Evolutionary conservation across 257 asterid genomes (phyloP).

Genomic region (Phtheirospermum japonicum): DNA sequence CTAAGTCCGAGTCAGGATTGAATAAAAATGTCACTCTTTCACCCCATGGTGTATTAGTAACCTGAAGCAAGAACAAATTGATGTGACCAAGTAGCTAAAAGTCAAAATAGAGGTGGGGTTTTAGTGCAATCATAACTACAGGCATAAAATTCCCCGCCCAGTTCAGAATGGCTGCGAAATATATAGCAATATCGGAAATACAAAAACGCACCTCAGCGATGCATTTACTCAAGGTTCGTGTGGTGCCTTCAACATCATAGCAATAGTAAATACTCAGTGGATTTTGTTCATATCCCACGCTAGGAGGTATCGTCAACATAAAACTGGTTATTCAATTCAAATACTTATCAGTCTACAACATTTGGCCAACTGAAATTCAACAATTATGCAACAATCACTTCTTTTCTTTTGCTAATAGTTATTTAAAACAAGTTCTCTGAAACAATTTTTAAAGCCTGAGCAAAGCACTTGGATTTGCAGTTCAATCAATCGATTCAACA

Average conservation of each 20-base stretch:
- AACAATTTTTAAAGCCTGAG: too few species aligned
- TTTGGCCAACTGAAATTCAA: background rate
- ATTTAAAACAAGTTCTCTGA: too few species aligned
- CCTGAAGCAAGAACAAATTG: conserved; percentile 47
- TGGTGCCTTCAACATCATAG: conserved; percentile 65
- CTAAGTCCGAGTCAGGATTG: conserved; percentile 75
- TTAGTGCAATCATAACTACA: background rate
- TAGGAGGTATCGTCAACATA: conserved; percentile 91
- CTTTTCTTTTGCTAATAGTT: too few species aligned
- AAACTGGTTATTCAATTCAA: conserved; percentile 47
- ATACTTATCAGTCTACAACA: conserved; percentile 25
- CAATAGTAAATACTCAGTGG: conserved; percentile 92
- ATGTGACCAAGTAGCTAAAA: too few species aligned
- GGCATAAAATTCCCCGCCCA: background rate
- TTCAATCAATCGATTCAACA: background rate
- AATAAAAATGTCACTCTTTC: conserved; percentile 84
- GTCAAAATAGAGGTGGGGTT: background rate
- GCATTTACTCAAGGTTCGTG: conserved; percentile 57
- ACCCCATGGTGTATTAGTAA: conserved; percentile 98
- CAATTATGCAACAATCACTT: background rate
- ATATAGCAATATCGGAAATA: background rate
- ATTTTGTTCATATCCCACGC: conserved; percentile 92
- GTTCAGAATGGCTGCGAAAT: background rate
- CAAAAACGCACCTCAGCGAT: conserved; percentile 75
- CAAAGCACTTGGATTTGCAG: too few species aligned